phyloP scores from a whole-genome alignment of 2,329 filamentous ascomycete species.

The Xylariaceae sp. region DNA sequence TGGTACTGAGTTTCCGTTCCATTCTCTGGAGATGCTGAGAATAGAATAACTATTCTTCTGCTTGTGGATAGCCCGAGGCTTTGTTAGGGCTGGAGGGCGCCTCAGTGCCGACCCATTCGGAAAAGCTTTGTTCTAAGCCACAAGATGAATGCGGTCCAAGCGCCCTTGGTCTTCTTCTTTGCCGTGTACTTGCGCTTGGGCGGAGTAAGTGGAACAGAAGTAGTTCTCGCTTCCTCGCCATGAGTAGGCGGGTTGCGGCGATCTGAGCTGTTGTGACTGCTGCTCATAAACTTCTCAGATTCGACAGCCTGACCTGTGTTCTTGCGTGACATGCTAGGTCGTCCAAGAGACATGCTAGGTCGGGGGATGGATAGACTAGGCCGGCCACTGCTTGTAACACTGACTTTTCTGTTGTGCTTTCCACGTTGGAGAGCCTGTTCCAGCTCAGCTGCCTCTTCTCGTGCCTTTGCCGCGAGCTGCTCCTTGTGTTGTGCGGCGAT shows the following conservation, averaged over 20 bases:
- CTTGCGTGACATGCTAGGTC: constrained; percentile 29
- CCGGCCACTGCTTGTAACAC: constrained; percentile 30
- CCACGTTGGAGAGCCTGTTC: constrained; percentile 31
- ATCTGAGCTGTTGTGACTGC: constrained; percentile 44
- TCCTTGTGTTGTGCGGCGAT: constrained; percentile 44
- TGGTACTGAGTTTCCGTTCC: not conserved
- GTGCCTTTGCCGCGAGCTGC: constrained; percentile 39
- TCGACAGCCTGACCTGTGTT: constrained; percentile 24
- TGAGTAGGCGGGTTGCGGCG: constrained; percentile 28
- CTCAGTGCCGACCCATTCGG: constrained; percentile 34
- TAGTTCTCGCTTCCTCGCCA: constrained; percentile 33
- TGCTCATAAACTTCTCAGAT: constrained; percentile 46
- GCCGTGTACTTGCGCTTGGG: constrained; percentile 42
- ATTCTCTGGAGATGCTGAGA: too few relatives aligned
- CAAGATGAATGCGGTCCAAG: constrained; percentile 60
- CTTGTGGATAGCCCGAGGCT: not conserved
- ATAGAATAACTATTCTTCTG: not conserved
- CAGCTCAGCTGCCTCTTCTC: constrained; percentile 36
- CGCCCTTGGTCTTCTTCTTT: constrained; percentile 57
- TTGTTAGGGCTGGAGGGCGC: not conserved
- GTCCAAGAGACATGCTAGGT: constrained; percentile 26
- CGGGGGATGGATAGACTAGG: constrained; percentile 29
- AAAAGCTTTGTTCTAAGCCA: constrained; percentile 59
- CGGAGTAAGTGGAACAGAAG: constrained; percentile 43
- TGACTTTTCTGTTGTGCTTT: constrained; percentile 33